Evolutionary conservation across 2,329 filamentous ascomycete genomes (phyloP), one percentile per base, ranked within the genome.

Genomic region (Pseudocercospora eumusae): DNA sequence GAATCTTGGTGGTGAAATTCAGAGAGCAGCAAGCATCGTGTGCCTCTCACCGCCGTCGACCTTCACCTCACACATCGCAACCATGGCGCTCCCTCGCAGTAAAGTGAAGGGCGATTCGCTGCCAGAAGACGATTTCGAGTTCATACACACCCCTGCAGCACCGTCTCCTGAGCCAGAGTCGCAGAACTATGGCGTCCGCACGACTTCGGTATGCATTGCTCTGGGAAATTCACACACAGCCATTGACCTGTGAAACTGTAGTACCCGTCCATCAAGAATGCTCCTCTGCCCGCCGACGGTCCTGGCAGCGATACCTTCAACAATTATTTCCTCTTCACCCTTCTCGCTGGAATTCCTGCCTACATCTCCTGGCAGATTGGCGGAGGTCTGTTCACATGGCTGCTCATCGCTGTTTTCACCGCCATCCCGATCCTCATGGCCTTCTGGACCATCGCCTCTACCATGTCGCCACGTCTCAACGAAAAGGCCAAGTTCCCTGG

Each of bases 221-320:
- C 55, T 47, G 11, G 27, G 44, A 66, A 63, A 52, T 25, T 23
- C 57, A 49, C 49, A 49, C 21, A 50, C 42, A 49, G 18, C 40
- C 31, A 60, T 62, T 65, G 36, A 67, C 63, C 56, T 27, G 40
- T 57, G 31, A 11, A 8, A 56, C 11, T 40, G 23, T 44, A 96
- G 93, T 93, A 87, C 73, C 89, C 91, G 31, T 81, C 92, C 64
- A 98, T 98, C 80, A 91, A 96, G 76, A 98, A 98, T 86, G 91
- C 88, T 54, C 92, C 95, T 68, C 86, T 98, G 47, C 95, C 95
- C 40, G 93, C 93, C 68, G 95, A 99, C 77, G 91, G 87, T 56
- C 81, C 92, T 56, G 90, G 92, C 68, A 87, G 85, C 77, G 92
- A 96, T 70, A 88, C 82, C 78, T 99, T 98, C 87, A 93, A 89